Conservation (phyloP, 2,329 filamentous ascomycete species). For the Blumeriella jaapii region DNA sequence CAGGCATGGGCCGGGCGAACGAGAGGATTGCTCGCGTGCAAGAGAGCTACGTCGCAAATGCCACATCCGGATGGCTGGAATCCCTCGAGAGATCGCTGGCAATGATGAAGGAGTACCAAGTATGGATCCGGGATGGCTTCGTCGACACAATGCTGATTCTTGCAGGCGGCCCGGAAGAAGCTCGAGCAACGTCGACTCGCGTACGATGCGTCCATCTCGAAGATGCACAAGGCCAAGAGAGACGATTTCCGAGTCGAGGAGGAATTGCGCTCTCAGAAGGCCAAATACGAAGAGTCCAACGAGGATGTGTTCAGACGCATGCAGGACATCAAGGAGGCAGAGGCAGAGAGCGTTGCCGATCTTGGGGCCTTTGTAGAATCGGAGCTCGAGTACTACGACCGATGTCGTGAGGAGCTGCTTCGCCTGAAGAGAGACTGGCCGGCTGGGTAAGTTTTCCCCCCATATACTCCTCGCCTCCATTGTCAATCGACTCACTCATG, state of each 20-base stretch:
- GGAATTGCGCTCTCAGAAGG: constrained; percentile 79
- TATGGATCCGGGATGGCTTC: constrained; percentile 31
- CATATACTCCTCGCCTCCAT: not conserved
- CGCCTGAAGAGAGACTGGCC: constrained; percentile 61
- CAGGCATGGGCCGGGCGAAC: constrained; percentile 75
- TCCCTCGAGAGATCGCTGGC: constrained; percentile 79
- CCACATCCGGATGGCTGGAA: constrained; percentile 78
- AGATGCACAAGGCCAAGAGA: constrained; percentile 87
- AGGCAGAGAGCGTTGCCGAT: constrained; percentile 71
- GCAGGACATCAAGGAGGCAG: constrained; percentile 92
- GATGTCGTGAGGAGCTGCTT: constrained; percentile 72
- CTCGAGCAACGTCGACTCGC: constrained; percentile 80
- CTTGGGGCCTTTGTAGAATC: constrained; percentile 75
- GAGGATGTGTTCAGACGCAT: constrained; percentile 87
- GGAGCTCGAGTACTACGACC: constrained; percentile 83
- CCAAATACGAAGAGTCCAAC: constrained; percentile 90
- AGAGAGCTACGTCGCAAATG: constrained; percentile 67
- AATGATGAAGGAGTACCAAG: constrained; percentile 98
- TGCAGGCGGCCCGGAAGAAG: constrained; percentile 74
- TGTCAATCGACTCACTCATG: constrained; percentile 8
- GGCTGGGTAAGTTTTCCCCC: constrained; percentile 36
- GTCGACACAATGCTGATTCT: constrained; percentile 12
- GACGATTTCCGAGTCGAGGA: constrained; percentile 92
- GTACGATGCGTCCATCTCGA: constrained; percentile 79
- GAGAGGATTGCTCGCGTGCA: constrained; percentile 79